Base-by-base conservation (phyloP, 2,329 filamentous ascomycete genomes). In the Exophiala dermatitidis region DNA sequence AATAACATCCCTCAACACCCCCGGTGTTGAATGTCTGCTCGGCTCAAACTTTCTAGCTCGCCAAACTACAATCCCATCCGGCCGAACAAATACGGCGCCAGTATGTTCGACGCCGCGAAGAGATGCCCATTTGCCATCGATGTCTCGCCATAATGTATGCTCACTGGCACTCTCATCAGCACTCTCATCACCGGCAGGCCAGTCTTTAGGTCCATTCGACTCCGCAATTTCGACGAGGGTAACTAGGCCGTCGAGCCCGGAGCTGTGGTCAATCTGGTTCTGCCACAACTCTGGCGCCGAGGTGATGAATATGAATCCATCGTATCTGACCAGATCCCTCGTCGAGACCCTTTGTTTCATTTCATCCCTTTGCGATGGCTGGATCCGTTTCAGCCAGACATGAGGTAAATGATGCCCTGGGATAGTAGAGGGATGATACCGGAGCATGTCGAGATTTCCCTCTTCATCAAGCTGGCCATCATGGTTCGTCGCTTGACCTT, bases 391-490 rank as follows among this genome's bases (percentile, higher is more conserved):
- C 10, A 69, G 44, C 65, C 63, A 67, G 3, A 57, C 56, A 57
- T 69, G 67, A 41, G 67, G 67, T 12, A 68, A 34, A 51, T 67
- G 63, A 53, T 68, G 65, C 1, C 67, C 67, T 3, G 67, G 64
- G 9, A 66, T 60, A 3, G 66, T 67, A 2, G 60, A 62, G 7
- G 60, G 58, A 12, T 54, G 48, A 42, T 67, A 67, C 1, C 48
- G 40, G 6, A 58, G 42, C 1, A 48, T 37, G 44, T 64, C 53
- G 5, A 65, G 46, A 9, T 40, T 40, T 6, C 62, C 60, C 42
- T 61, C 52, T 12, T 50, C 49, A 5, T 42, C 50, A 31, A 64
- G 12, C 51, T 65, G 63, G 4, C 64, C 64, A 19, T 52, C 62
- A 44, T 67, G 63, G 2, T 30, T 41, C 10, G 37, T 59, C 30